These are phyloP conservation scores for Dictyostelium brefeldianum DNA, from an alignment of 78 protist species.

Conservation along the genomic window DNA sequence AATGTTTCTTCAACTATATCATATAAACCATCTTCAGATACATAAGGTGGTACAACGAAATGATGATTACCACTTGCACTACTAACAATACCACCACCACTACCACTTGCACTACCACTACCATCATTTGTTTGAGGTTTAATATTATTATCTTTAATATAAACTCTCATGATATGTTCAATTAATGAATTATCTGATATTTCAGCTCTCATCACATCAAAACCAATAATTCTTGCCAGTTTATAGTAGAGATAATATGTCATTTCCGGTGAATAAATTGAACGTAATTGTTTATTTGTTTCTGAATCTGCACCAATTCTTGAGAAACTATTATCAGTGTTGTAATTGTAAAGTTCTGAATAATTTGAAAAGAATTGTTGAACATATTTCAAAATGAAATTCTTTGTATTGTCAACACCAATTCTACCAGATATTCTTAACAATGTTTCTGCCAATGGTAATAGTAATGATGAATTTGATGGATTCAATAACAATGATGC, in stretches of 20 bases:
- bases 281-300: constrained; percentile 25
- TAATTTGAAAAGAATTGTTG: constrained; percentile 70
- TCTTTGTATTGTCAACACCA: constrained; percentile 69
- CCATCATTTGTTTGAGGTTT: constrained; percentile 10
- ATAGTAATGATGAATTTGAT: constrained; percentile 52
- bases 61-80: no score
- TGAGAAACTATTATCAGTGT: constrained; percentile 25
- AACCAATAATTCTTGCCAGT: constrained; percentile 64
- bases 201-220: constrained; percentile 53
- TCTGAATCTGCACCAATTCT: constrained; percentile 26
- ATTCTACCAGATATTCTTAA: constrained; percentile 44
- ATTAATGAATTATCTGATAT: constrained; percentile 55
- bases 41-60: constrained; percentile 55
- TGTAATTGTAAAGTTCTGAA: constrained; percentile 42
- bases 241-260: constrained; percentile 62
- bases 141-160: constrained; percentile 40
- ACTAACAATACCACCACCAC: neutral
- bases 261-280: constrained; percentile 78
- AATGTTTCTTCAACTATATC: constrained; percentile 39
- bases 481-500: constrained; percentile 62
- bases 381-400: constrained; percentile 47
- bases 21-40: constrained; percentile 68
- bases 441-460: constrained; percentile 64
- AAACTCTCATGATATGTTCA: constrained; percentile 65
- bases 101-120: neutral